Conservation (phyloP, 2,329 filamentous ascomycete species). For the Cryphonectria radicalis region DNA sequence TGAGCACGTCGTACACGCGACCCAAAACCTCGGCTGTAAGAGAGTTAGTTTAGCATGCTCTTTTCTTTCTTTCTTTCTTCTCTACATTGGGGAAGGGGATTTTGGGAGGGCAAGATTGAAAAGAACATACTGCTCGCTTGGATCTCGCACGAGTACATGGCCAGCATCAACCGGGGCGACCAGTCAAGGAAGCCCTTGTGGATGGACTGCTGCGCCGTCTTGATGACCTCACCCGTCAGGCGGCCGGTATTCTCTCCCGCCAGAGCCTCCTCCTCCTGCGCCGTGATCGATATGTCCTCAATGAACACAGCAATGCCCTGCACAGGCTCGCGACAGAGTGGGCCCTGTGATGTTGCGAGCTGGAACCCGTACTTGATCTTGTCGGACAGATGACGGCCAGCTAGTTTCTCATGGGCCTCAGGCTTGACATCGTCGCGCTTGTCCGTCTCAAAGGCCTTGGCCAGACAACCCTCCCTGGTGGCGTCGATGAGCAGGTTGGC, state of each 20-base stretch:
- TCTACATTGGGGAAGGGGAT: neutral
- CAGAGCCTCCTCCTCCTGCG: conserved; percentile 54
- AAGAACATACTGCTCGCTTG: conserved; percentile 79
- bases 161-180: conserved; percentile 91
- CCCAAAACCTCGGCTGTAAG: conserved; percentile 82
- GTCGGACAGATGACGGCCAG: conserved; percentile 76
- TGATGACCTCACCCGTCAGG: conserved; percentile 91
- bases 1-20: conserved; percentile 96
- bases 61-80: neutral
- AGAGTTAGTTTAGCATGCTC: conserved; percentile 30
- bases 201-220: conserved; percentile 83
- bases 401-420: conserved; percentile 54
- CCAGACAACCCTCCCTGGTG: conserved; percentile 72
- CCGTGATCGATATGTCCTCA: conserved; percentile 72
- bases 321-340: conserved; percentile 89
- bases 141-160: conserved; percentile 98
- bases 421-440: conserved; percentile 41
- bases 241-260: conserved; percentile 72
- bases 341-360: conserved; percentile 84
- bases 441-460: conserved; percentile 65
- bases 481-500: conserved; percentile 89
- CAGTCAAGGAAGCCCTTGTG: conserved; percentile 89
- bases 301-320: conserved; percentile 92
- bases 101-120: neutral
- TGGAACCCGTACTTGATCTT: conserved; percentile 96